Evolutionary conservation across 257 asterid genomes (phyloP).

Genomic region (Fraxinus quadrangulata): DNA sequence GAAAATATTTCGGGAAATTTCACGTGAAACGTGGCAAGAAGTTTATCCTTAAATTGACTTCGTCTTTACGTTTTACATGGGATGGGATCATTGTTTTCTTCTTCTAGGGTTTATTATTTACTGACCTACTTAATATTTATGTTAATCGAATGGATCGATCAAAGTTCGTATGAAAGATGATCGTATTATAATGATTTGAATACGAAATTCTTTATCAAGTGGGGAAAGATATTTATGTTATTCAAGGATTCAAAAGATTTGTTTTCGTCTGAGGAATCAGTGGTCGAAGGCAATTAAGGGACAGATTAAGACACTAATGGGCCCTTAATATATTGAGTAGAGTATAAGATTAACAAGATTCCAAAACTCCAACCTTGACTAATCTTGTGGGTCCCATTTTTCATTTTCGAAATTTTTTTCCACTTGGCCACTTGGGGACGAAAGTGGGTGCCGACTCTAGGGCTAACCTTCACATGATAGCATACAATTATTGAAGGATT

Average conservation of each 20-base stretch:
- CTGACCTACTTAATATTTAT: too few species aligned
- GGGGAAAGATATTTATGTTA: background rate
- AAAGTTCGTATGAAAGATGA: too few species aligned
- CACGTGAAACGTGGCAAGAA: too few species aligned
- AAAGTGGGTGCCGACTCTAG: conserved; percentile 24
- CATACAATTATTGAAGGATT: background rate
- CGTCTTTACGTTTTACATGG: background rate
- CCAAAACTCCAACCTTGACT: conserved; percentile 28
- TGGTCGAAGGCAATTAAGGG: conserved; percentile 27
- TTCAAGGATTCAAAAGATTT: conserved; percentile 28
- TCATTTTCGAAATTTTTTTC: background rate
- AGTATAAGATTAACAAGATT: conserved; percentile 32
- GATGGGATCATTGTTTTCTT: background rate
- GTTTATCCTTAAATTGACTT: background rate
- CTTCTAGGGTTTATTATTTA: background rate
- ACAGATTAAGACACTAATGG: conserved; percentile 16
- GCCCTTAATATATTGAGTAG: conserved; percentile 29
- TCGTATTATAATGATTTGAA: background rate
- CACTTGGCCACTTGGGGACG: background rate
- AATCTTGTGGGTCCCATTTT: conserved; percentile 13
- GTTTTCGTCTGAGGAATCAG: background rate
- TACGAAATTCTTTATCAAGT: conserved; percentile 7
- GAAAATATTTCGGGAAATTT: too few species aligned
- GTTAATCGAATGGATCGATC: too few species aligned
- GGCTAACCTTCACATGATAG: too few species aligned